A percentile compares a stretch with the other conserved stretches of the same genome.
Conservation (phyloP, 768 basidiomycete genomes). For the Russula foetens region DNA sequence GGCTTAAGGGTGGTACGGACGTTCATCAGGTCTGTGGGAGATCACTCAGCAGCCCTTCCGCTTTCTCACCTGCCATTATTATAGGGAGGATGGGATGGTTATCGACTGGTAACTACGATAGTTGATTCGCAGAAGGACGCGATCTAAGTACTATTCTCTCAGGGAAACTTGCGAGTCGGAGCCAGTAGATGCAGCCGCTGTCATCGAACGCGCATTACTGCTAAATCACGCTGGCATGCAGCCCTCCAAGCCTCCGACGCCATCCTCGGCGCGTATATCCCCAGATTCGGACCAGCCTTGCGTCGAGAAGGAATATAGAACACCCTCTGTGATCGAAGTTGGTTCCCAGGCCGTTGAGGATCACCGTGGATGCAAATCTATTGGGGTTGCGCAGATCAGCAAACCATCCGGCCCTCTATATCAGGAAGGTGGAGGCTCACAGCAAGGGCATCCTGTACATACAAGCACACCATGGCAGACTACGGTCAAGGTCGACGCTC, state of each 20-base stretch:
- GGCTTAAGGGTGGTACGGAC: conserved; percentile 11
- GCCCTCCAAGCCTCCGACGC: neutral
- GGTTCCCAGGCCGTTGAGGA: too few species aligned
- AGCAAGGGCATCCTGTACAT: neutral
- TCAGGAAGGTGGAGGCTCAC: neutral
- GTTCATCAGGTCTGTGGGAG: conserved; percentile 15
- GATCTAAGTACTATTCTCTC: neutral
- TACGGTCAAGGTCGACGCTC: neutral
- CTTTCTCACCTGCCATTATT: neutral
- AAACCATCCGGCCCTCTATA: neutral
- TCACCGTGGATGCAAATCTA: neutral
- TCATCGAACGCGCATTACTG: conserved; percentile 8
- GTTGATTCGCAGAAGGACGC: neutral
- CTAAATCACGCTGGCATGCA: neutral
- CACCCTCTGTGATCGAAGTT: neutral
- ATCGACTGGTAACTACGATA: conserved; percentile 17
- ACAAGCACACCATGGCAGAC: neutral
- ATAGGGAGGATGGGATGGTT: conserved; percentile 21
- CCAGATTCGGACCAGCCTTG: neutral
- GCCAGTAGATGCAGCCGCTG: neutral
- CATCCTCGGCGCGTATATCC: neutral
- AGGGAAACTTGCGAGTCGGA: conserved; percentile 3
- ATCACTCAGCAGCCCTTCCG: neutral
- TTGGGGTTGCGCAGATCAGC: neutral
- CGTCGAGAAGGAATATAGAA: neutral